Evolutionary conservation across 495 filamentous ascomycete genomes (phyloP).

Genomic region (Lophium mytilinum): DNA sequence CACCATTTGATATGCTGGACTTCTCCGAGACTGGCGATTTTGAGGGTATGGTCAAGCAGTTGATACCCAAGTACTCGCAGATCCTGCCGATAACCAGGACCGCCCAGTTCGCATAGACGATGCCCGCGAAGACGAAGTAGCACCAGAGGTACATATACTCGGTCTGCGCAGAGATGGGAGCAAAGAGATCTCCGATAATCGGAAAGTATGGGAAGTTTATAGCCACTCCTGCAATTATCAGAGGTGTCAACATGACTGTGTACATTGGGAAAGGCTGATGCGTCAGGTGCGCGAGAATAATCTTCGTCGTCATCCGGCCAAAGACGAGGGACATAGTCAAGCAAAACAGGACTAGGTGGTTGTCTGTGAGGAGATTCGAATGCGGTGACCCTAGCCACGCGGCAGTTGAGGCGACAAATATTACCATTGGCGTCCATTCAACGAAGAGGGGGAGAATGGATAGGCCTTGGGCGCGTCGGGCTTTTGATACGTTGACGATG

Average conservation of each 20-base stretch:
- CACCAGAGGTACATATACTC: slow-evolving; percentile 76
- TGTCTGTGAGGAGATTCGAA: slow-evolving; percentile 67
- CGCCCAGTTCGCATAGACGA: slow-evolving; percentile 89
- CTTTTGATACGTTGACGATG: slow-evolving; percentile 71
- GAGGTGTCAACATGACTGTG: slow-evolving; percentile 80
- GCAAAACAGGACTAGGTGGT: slow-evolving; percentile 87
- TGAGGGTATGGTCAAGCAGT: slow-evolving; percentile 70
- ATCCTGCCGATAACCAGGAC: slow-evolving; percentile 84
- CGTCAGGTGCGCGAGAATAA: slow-evolving; percentile 91
- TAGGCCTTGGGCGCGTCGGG: slow-evolving; percentile 60
- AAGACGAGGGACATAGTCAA: slow-evolving; percentile 92
- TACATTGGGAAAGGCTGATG: slow-evolving; percentile 93
- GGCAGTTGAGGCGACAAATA: slow-evolving; percentile 63
- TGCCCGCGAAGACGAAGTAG: slow-evolving; percentile 72
- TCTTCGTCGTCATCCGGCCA: slow-evolving; percentile 99
- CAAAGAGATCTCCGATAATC: slow-evolving; percentile 33
- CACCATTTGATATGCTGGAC: slow-evolving; percentile 15
- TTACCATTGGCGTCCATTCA: slow-evolving; percentile 86
- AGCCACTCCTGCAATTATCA: slow-evolving; percentile 75
- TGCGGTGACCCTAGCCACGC: slow-evolving; percentile 86
- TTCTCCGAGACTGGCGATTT: background rate
- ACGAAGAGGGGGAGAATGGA: slow-evolving; percentile 80
- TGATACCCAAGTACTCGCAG: slow-evolving; percentile 85
- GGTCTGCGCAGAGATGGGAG: slow-evolving; percentile 29
- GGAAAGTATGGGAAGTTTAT: slow-evolving; percentile 77